Evolutionary conservation across 352 stramenopile genomes (phyloP), one percentile per base, ranked within the genome.

Genomic region (Globisporangium uncinulatum): DNA sequence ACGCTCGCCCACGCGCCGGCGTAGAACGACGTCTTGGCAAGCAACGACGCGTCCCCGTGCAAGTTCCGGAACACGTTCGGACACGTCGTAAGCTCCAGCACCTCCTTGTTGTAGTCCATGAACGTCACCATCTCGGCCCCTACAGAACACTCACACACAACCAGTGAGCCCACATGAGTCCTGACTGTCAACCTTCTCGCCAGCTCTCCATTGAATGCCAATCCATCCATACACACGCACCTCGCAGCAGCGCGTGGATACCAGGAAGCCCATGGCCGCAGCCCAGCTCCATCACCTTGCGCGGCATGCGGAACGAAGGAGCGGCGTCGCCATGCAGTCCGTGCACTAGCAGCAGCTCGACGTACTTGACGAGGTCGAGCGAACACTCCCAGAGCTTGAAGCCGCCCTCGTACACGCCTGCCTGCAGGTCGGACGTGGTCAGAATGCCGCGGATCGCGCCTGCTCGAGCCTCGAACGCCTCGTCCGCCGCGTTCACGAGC

Each of bases 61-160:
- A 80, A 61, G 61, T 91, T 91, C 14, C 55, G 63, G n/a, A 70
- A 37, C 32, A 91, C 76, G 51, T 94, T 94, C 13, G 83, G 85
- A 39, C 78, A 87, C 53, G 85, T 93, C 48, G 83, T 88, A 54
- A 93, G 78, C 67, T 90, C 83, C 43, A 94, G 71, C 49, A 94
- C 85, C 58, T 94, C 85, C 57, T 89, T 90, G 61, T 94, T 94
- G 66, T 94, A 94, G 66, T 94, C 85, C 59, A 82, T 89, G 58
- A 94, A 94, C 51, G 79, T 63, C 8, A 93, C 83, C 10, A 76
- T 56, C 11, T 74, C n/a, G 0, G 83, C 85, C 0, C 83, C 76
- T 89, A 37, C 11, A 5, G 1, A 29, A 37, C 9, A 7, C 6
- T 20, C 29, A 14, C 48, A n/a, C 34, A 39, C 8, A 10, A 58